A percentile compares a stretch with the other conserved stretches of the same genome.
phyloP scores from a whole-genome alignment of 352 stramenopile species.

The Phytophthora aleatoria region DNA sequence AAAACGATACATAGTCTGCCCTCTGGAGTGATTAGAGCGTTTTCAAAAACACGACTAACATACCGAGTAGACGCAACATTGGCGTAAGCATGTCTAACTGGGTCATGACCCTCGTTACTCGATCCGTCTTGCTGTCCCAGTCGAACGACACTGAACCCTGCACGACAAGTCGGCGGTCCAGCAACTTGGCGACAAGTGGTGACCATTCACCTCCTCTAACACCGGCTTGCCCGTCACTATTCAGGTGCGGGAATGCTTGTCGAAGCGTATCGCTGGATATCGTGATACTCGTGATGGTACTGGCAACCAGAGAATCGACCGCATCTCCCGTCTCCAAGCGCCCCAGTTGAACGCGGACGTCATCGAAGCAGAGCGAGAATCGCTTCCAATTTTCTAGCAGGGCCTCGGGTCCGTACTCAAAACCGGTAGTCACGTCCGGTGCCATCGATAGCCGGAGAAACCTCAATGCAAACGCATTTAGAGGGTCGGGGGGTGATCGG shows the following conservation, averaged over 20 bases:
- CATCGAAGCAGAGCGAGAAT: slow-evolving; percentile 4
- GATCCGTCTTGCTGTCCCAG: slow-evolving; percentile 1
- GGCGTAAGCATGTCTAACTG: slow-evolving; percentile 4
- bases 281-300: neutral
- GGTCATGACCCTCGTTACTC: neutral
- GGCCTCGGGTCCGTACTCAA: too few species aligned
- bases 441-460: neutral
- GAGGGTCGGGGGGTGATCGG: neutral
- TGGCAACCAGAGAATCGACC: neutral
- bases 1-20: too few species aligned
- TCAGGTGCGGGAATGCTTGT: neutral
- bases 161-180: neutral
- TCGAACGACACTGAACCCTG: slow-evolving; percentile 1
- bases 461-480: neutral
- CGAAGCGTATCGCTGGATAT: neutral
- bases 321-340: neutral
- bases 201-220: neutral
- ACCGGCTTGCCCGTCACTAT: neutral
- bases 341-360: neutral
- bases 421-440: too few species aligned
- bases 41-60: slow-evolving; percentile 1
- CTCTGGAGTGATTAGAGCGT: too few species aligned
- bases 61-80: slow-evolving; percentile 3
- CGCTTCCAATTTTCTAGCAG: too few species aligned
- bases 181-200: neutral